Base-by-base conservation (phyloP, 495 filamentous ascomycete species). In the Bacidia gigantensis region DNA sequence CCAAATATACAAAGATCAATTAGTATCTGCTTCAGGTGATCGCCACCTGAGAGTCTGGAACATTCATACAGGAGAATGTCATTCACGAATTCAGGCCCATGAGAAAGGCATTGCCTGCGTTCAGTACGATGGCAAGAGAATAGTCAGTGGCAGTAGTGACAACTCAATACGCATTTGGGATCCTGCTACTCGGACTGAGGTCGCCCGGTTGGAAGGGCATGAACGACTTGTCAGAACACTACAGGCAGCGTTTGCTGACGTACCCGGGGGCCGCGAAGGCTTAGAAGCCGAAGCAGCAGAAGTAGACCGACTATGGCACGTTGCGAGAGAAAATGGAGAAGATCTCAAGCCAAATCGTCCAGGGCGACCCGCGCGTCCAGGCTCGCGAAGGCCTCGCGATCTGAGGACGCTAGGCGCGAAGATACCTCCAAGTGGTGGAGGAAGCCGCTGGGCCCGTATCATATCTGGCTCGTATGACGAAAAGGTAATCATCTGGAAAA, bases 21-120 rank as follows among this genome's bases (percentile, higher is more conserved):
- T 99, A 49, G 89, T 95, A 7, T 96, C 90, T 5, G 92, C 88
- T 11, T 95, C 89, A 42, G 92, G 92, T 1, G 92, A 99, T 64
- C 82, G 89, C 10, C 74, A 82, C 58, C 83, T 97, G 60, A 94
- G 93, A 60, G 74, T 95, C 14, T 99, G 93, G 93, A 85, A 92
- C 62, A 81, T 95, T 65, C 80, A 80, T 17, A 85, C 78, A 0
- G 87, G 89, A 47, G 66, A 72, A 12, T 90, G 86, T 62, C 69
- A 74, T 17, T 80, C 82, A 57, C 92, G 85, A 9, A 76, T 93
- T 35, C 66, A 85, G 43, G 93, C 92, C 3, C 92, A 99, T 61
- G 76, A 77, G 52, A 99, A 97, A 65, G 92, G 92, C 17, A 97
- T 99, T 61, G 92, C 92, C 14, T 99, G 92, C 66, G 87, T 99